Base-by-base conservation (phyloP, 805 yeast species). In the Hanseniaspora clermontiae region DNA sequence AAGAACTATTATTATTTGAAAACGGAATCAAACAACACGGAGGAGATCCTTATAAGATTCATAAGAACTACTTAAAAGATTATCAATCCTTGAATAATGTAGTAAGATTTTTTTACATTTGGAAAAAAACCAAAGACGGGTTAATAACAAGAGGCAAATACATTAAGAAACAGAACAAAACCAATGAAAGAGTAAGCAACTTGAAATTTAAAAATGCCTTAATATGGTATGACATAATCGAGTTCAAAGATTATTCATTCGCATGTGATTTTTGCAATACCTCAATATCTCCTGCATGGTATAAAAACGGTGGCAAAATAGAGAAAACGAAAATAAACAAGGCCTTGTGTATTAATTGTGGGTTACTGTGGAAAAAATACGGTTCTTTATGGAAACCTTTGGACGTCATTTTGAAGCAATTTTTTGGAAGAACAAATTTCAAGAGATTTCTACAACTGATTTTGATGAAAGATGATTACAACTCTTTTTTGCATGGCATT, bases 341-440 rank as follows among this genome's bases (percentile, higher is more conserved):
- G 15, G 96, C 89, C 0, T 70, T 91, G 14, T 91, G 98, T 67
- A 70, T 77, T 32, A 74, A 97, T 55, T 91, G 98, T 72, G 96
- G 96, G 0, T 76, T 85, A 58, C 65, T 93, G 32, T 91, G 97
- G 97, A 76, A 96, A 66, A 72, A 95, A 42, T 91, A 91, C 67
- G 96, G 89, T 0, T 82, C 87, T 0, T 74, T 73, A 10, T 93
- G 97, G 97, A 87, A 83, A 61, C 81, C 80, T 37, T 96, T 96
- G 0, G 61, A 69, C 27, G 88, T 82, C 55, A 81, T 87, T 0
- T 68, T 80, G 45, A 78, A 74, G 65, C 79, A 77, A 58, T 37
- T 68, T 17, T 54, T 61, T 54, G 70, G 69, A 1, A 61, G 61
- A 20, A 46, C 42, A 9, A 53, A 53, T 15, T 53, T 42, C 32